Conservation (phyloP, 192 early-diverging fungal genomes). For the Backusella parvicylindrica region DNA sequence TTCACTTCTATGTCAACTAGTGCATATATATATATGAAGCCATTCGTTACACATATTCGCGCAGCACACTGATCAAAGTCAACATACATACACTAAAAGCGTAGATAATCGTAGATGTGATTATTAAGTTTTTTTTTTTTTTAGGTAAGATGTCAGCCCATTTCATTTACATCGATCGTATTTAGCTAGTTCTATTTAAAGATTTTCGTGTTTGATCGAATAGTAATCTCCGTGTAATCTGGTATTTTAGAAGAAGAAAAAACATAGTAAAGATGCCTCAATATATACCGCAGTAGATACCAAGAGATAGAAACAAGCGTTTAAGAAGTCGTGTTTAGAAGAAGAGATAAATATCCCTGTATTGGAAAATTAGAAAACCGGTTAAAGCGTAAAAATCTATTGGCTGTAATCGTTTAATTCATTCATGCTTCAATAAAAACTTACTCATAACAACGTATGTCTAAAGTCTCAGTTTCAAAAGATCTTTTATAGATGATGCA, state of each 20-base stretch:
- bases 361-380: not conserved
- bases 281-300: no score
- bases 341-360: no score
- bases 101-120: not conserved
- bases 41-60: not conserved
- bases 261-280: no score
- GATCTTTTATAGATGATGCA: no score
- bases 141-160: not conserved
- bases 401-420: not conserved
- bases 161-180: not conserved
- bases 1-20: not conserved
- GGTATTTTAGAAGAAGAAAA: not conserved
- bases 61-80: not conserved
- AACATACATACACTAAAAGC: not conserved
- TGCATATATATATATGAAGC: not conserved
- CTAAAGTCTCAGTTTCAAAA: not conserved
- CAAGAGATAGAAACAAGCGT: no score
- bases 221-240: not conserved
- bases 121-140: not conserved
- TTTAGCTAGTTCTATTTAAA: not conserved
- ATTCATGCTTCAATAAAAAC: not conserved
- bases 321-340: no score
- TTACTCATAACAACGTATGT: not conserved
- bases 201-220: not conserved
- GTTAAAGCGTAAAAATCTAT: not conserved